Evolutionary conservation across 371 early-diverging fungal species (phyloP).

Genomic region (Batrachochytrium dendrobatidis): DNA sequence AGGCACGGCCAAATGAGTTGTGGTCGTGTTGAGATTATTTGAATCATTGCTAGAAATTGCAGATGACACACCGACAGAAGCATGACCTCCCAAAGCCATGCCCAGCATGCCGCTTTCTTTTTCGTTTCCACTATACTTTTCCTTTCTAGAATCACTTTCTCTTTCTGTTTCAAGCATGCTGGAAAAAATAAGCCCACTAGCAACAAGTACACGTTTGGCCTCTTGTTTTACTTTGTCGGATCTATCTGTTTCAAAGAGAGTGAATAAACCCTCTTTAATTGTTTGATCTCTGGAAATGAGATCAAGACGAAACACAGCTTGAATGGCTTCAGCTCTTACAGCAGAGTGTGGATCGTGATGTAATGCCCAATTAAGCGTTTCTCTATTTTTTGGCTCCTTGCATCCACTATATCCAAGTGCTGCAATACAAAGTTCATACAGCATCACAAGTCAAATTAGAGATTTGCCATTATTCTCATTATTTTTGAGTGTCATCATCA

Average conservation of each 20-base stretch:
- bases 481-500: no score
- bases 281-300: conserved; percentile 16
- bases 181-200: conserved; percentile 7
- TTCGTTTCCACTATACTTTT: neutral
- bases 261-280: conserved; percentile 25
- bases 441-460: neutral
- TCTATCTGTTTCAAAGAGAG: conserved; percentile 25
- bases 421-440: conserved; percentile 2
- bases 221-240: conserved; percentile 25
- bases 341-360: conserved; percentile 26
- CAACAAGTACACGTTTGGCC: conserved; percentile 26
- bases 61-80: neutral
- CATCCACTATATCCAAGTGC: conserved; percentile 27
- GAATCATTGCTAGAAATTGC: no score
- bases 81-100: neutral
- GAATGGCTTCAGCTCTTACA: conserved; percentile 35
- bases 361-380: conserved; percentile 31
- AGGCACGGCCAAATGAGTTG: conserved; percentile 3
- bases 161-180: conserved; percentile 3
- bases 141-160: neutral
- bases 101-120: neutral
- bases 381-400: conserved; percentile 28
- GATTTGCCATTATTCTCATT: no score
- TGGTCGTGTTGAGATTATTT: no score
- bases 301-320: conserved; percentile 19